Base-by-base conservation (phyloP, 1,284 basidiomycete species). In the Sanghuangporus weigelae region DNA sequence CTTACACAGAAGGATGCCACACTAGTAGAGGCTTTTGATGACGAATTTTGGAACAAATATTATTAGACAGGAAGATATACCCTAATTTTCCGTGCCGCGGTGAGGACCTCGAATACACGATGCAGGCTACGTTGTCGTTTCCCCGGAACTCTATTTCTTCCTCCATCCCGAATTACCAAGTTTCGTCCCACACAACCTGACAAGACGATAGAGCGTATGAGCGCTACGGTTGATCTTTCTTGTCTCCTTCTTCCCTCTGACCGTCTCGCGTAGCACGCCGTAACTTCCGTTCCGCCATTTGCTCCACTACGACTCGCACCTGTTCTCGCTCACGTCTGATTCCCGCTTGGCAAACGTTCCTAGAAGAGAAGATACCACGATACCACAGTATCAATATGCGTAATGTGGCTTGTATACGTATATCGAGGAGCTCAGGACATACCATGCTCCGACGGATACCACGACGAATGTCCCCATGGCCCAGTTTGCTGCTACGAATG, bases 1-100 rank as follows among this genome's bases (percentile, higher is more conserved):
- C 57, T 46, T 7, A 26, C 36, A 10, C 66, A 90, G 84, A 76
- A 88, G 64, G 89, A 93, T 71, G 79, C 85, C 11, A 72, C 77
- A 36, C 80, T 93, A 14, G 84, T 93, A 12, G 90, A 92, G 73
- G 86, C 88, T 60, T 93, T 86, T 85, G 83, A 86, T 62, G 79
- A 82, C 66, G 79, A 83, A 19, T 75, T 84, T 11, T 88, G 86
- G 86, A 78, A 50, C 10, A 63, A 48, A 23, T 60, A 66, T 39
- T 63, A 26, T 36, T 65, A 48, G 54, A 51, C 23, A 31, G 11
- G 48, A 26, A 11, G 46, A 21, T 19, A 57, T 19, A 40, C 26
- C 7, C 4, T 23, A 31, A 42, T 49, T n/a, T 31, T 44, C 44
- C 23, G 19, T 5, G 39, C 36, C 12, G 8, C 23, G 56, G 11